Percentiles rank a stretch among this genome's conserved stretches.
phyloP scores from a whole-genome alignment of 192 early-diverging fungal species.

The Chytriomyces confervae region DNA sequence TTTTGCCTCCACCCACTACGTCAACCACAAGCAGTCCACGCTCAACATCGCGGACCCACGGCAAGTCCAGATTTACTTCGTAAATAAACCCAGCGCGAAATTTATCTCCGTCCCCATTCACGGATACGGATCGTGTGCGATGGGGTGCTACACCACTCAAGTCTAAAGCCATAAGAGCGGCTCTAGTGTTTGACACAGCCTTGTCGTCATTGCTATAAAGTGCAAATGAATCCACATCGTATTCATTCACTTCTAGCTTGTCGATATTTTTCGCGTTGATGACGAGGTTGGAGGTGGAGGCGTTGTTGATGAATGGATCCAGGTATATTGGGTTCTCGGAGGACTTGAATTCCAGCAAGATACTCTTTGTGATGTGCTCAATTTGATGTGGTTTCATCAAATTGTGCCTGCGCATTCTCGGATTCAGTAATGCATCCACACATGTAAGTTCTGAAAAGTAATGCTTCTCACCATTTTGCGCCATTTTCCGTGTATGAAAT shows the following conservation, averaged over 20 bases:
- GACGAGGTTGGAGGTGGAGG: not conserved
- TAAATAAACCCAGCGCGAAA: not conserved
- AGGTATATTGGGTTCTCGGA: not conserved
- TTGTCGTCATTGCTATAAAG: not conserved
- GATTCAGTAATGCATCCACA: not conserved
- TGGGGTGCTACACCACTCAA: slow-evolving; percentile 28
- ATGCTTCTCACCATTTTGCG: slow-evolving; percentile 5
- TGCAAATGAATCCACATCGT: slow-evolving; percentile 17
- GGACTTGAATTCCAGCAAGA: not conserved
- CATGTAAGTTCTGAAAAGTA: not conserved
- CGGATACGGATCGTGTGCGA: not conserved
- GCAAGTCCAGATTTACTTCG: not conserved
- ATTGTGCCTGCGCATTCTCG: slow-evolving; percentile 9
- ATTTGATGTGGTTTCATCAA: not conserved
- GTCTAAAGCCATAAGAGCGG: slow-evolving; percentile 7
- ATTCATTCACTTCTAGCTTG: slow-evolving; percentile 19
- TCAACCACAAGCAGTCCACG: slow-evolving; percentile 22
- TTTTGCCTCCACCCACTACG: slow-evolving; percentile 16
- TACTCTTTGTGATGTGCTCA: not conserved
- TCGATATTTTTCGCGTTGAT: not conserved
- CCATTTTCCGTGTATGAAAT: slow-evolving; percentile 6
- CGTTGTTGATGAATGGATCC: not conserved
- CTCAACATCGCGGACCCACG: not conserved
- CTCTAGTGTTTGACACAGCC: not conserved
- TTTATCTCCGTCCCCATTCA: not conserved